Evolutionary conservation across 495 filamentous ascomycete genomes (phyloP).

Genomic region (Tuber indicum): DNA sequence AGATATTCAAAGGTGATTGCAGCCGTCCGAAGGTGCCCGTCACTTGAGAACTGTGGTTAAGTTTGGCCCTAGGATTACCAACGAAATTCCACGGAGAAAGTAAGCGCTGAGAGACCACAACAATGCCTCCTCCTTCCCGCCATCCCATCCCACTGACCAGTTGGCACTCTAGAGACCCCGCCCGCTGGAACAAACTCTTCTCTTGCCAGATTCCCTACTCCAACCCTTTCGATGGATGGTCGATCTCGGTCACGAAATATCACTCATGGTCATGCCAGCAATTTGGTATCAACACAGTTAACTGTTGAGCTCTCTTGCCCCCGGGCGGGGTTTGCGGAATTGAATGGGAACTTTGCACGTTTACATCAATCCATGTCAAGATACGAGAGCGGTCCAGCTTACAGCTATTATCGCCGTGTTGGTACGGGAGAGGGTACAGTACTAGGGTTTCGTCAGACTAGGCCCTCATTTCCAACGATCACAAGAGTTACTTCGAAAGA

Average conservation of each 20-base stretch:
- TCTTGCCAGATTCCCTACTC: neutral
- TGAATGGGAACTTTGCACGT: neutral
- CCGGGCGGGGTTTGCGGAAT: neutral
- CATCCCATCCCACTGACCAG: neutral
- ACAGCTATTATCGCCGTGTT: neutral
- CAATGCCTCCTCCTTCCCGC: neutral
- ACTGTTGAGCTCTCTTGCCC: neutral
- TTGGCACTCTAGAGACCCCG: neutral
- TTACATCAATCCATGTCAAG: neutral
- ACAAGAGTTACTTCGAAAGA: neutral
- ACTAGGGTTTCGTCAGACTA: neutral
- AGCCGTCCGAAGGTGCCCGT: neutral
- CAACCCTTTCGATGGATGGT: neutral
- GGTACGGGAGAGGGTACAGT: neutral
- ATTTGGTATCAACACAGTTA: neutral
- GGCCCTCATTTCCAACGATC: neutral
- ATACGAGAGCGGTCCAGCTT: neutral
- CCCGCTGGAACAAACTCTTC: neutral
- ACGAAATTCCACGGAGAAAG: neutral
- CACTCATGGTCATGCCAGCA: neutral
- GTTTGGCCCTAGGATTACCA: neutral
- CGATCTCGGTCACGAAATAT: neutral
- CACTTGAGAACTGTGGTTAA: neutral
- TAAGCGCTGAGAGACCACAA: neutral
- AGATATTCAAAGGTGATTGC: neutral